Evolutionary conservation across 805 yeast genomes (phyloP).

Genomic region (Metschnikowia henanensis): DNA sequence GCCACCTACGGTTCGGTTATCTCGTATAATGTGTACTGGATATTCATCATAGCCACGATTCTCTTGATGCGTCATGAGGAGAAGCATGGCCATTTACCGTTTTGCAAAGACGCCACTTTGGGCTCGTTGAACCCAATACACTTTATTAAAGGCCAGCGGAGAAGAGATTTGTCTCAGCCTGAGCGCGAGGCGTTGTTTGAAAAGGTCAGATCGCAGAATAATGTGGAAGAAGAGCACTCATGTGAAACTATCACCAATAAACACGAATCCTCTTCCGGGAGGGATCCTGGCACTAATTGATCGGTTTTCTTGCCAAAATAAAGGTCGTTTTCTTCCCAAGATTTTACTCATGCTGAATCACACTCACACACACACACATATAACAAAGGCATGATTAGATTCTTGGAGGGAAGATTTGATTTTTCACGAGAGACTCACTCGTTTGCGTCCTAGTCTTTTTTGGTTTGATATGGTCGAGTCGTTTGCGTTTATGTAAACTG

Average conservation of each 20-base stretch:
- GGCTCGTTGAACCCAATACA: conserved; percentile 70
- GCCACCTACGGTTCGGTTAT: conserved; percentile 93
- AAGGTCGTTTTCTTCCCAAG: too few relatives aligned
- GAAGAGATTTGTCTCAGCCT: conserved; percentile 51
- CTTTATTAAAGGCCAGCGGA: conserved; percentile 67
- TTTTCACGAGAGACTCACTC: too few relatives aligned
- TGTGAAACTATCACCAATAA: background rate
- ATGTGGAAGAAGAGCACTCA: conserved; percentile 7
- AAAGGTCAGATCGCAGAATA: conserved; percentile 23
- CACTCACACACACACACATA: conserved; percentile 4
- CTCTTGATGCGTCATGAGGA: conserved; percentile 77
- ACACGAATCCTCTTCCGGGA: background rate
- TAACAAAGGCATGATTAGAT: too few relatives aligned
- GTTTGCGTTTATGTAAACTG: too few relatives aligned
- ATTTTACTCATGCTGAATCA: background rate
- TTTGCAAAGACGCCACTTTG: conserved; percentile 39
- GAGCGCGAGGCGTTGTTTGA: conserved; percentile 55
- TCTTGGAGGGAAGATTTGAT: too few relatives aligned
- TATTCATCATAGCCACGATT: conserved; percentile 56
- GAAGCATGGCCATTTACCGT: conserved; percentile 78
- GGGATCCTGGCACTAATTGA: background rate
- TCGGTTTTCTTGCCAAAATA: background rate
- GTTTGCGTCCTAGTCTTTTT: too few relatives aligned
- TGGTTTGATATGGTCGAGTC: too few relatives aligned
- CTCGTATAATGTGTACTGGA: conserved; percentile 89